phyloP scores from a whole-genome alignment of 192 early-diverging fungal species.

The Dissophora globulifera region DNA sequence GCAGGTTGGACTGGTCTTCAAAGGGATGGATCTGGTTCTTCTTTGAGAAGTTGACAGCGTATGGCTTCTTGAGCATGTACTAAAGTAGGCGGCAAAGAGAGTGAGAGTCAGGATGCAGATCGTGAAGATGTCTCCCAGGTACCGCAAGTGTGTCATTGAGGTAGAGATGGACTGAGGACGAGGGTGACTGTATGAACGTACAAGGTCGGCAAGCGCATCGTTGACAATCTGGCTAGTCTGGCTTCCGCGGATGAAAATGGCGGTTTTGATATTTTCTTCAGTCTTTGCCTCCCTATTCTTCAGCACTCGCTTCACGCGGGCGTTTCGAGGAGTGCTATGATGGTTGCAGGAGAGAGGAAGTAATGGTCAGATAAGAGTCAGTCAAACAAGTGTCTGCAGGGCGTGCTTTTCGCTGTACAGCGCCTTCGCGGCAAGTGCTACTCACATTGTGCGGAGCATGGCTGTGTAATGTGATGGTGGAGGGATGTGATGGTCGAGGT shows the following conservation, averaged over 20 bases:
- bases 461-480: constrained; percentile 1
- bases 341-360: not conserved
- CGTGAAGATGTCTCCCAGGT: not conserved
- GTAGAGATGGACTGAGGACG: not conserved
- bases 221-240: constrained; percentile 87
- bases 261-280: constrained; percentile 90
- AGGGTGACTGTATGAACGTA: constrained; percentile 58
- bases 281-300: constrained; percentile 91
- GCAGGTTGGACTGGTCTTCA: constrained; percentile 89
- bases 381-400: too few relatives aligned
- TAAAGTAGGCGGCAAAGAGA: constrained; percentile 26
- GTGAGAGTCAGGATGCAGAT: not conserved
- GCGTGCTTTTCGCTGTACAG: too few relatives aligned
- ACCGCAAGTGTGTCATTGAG: not conserved
- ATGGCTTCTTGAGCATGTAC: constrained; percentile 90
- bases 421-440: too few relatives aligned
- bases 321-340: constrained; percentile 85
- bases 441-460: constrained; percentile 48
- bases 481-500: not conserved
- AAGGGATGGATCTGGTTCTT: constrained; percentile 98
- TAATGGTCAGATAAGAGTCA: too few relatives aligned
- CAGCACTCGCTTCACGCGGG: constrained; percentile 85
- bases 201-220: constrained; percentile 90
- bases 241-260: constrained; percentile 89
- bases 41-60: constrained; percentile 89